A percentile compares a stretch with the other conserved stretches of the same genome.
phyloP scores from a whole-genome alignment of 371 early-diverging fungal genomes.

The Mortierella sp. region DNA sequence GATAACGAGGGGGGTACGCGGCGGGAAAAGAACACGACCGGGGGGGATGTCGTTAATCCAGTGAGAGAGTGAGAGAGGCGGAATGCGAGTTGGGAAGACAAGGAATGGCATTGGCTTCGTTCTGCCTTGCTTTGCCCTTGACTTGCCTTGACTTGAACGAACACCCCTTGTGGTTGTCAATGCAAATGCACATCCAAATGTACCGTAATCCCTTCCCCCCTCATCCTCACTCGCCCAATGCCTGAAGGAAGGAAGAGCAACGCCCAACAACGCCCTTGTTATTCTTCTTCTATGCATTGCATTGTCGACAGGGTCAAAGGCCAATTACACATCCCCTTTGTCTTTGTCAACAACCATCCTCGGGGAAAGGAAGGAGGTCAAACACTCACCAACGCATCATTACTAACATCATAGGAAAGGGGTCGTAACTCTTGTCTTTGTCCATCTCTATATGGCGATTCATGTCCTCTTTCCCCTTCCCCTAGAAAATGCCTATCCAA shows the following conservation, averaged over 20 bases:
- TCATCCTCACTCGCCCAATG: neutral
- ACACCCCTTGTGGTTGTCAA: neutral
- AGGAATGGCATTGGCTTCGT: neutral
- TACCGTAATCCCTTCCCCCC: neutral
- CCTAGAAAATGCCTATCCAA: neutral
- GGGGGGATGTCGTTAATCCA: neutral
- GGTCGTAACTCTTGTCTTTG: neutral
- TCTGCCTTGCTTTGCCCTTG: too few relatives aligned
- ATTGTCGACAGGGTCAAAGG: neutral
- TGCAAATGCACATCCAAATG: neutral
- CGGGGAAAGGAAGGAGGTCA: neutral
- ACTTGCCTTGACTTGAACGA: neutral
- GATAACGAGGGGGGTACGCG: neutral
- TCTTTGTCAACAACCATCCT: neutral
- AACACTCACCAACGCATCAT: neutral
- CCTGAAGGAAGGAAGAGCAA: neutral
- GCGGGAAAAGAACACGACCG: neutral
- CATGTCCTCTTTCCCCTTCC: neutral
- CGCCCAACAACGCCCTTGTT: neutral
- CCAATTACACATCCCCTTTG: neutral
- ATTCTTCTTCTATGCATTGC: neutral
- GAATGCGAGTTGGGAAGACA: neutral
- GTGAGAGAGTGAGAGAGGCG: neutral
- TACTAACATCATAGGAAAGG: neutral
- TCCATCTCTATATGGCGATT: neutral